phyloP scores from a whole-genome alignment of 805 yeast genomes.

The Candida koratica region DNA sequence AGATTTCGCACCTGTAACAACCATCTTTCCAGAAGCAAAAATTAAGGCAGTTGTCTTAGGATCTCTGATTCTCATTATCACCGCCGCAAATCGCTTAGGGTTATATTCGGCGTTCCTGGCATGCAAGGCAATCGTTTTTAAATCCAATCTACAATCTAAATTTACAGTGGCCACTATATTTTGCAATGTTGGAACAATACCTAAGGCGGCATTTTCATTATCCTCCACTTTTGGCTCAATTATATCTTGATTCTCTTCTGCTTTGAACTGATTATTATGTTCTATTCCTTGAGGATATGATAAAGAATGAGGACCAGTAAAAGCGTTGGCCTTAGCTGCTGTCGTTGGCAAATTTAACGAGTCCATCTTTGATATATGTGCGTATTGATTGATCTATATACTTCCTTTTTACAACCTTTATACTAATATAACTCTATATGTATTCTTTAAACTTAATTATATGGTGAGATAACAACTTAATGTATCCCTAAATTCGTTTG shows the following conservation, averaged over 20 bases:
- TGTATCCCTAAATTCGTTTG: constrained; percentile 32
- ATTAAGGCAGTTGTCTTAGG: constrained; percentile 97
- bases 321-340: constrained; percentile 71
- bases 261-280: constrained; percentile 10
- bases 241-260: constrained; percentile 18
- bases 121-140: constrained; percentile 95
- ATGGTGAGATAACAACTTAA: constrained; percentile 37
- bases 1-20: constrained; percentile 97
- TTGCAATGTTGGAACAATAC: constrained; percentile 92
- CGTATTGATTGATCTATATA: constrained; percentile 11
- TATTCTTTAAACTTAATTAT: constrained; percentile 1
- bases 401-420: constrained; percentile 9
- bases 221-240: constrained; percentile 41
- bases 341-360: constrained; percentile 72
- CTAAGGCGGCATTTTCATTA: constrained; percentile 79
- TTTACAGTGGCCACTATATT: constrained; percentile 98
- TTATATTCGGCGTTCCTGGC: constrained; percentile 99
- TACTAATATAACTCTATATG: constrained; percentile 6
- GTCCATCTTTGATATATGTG: constrained; percentile 47
- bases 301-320: constrained; percentile 62
- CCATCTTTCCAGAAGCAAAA: constrained; percentile 99
- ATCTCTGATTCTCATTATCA: constrained; percentile 97
- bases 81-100: constrained; percentile 98
- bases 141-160: constrained; percentile 90
- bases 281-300: constrained; percentile 56